Evolutionary conservation across 352 stramenopile species (phyloP).

Genomic region (Phytopythium helicoides): DNA sequence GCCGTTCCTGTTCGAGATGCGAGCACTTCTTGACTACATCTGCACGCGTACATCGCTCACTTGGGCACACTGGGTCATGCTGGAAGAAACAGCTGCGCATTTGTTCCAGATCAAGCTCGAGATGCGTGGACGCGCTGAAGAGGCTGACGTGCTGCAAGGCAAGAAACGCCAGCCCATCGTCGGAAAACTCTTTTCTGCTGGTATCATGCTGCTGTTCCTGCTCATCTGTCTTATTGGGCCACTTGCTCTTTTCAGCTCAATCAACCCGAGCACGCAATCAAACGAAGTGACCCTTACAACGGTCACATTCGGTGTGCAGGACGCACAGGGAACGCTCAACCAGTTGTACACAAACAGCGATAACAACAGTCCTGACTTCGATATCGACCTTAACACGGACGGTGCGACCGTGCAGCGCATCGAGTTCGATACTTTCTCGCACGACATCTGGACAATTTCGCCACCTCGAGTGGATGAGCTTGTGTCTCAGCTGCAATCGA

Average conservation of each 20-base stretch:
- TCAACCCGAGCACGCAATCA: slow-evolving; percentile 74
- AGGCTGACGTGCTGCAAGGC: slow-evolving; percentile 74
- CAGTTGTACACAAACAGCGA: slow-evolving; percentile 72
- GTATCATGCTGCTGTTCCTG: slow-evolving; percentile 77
- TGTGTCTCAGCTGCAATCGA: slow-evolving; percentile 69
- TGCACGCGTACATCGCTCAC: slow-evolving; percentile 84
- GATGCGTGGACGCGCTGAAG: slow-evolving; percentile 65
- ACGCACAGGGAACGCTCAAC: slow-evolving; percentile 73
- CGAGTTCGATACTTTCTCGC: slow-evolving; percentile 76
- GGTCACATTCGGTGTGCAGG: slow-evolving; percentile 70
- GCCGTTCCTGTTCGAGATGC: slow-evolving; percentile 89
- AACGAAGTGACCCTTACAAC: slow-evolving; percentile 67
- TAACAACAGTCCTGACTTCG: slow-evolving; percentile 65
- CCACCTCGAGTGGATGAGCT: slow-evolving; percentile 71
- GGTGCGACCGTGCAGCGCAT: slow-evolving; percentile 75
- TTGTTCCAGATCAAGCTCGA: slow-evolving; percentile 76
- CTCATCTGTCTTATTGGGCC: slow-evolving; percentile 75
- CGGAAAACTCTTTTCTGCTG: slow-evolving; percentile 66
- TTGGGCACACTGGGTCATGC: slow-evolving; percentile 76
- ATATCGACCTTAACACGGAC: slow-evolving; percentile 59
- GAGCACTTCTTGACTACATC: slow-evolving; percentile 81
- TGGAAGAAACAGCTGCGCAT: slow-evolving; percentile 83
- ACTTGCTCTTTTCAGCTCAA: slow-evolving; percentile 82
- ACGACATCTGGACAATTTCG: slow-evolving; percentile 69
- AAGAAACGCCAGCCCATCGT: slow-evolving; percentile 70